Evolutionary conservation across 257 asterid genomes (phyloP), one percentile per base, ranked within the genome.

Genomic region (Echites panduratus): DNA sequence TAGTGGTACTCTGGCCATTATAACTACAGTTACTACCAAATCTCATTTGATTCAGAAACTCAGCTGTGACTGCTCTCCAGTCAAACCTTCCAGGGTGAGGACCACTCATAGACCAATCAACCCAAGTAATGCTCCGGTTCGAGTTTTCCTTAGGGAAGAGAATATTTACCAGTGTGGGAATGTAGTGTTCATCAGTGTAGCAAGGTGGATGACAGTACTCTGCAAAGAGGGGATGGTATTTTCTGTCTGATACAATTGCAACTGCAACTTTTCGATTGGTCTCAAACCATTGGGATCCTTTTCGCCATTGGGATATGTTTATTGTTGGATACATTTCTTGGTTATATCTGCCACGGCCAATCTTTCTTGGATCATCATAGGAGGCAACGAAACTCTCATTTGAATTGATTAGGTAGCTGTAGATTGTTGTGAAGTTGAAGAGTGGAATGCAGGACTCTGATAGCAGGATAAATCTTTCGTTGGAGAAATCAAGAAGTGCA

Each of bases 401-500:
- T 48, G 80, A 70, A 19, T 71, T 38, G 8, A 63, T 69, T 16
- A 76, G 73, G 70, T 71, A 77, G 20, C 9, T 53, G 35, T 77
- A 65, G 20, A 71, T 12, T 53, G 77, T 71, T 5, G 80, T 77
- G 76, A 77, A 77, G 73, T 77, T 77, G 73, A 70, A 71, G 56
- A 77, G 59, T 2, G 73, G 76, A 43, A 77, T 64, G 73, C 80
- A 86, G 0, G 88, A 74, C 68, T 88, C 89, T 0, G 88, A 88
- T 6, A 88, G 72, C 4, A 85, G 73, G 4, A 85, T 79, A 24
- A 88, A 88, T 19, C 85, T 75, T 74, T 79, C 80, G 66, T 88
- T 88, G 7, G 89, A 75, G 17, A 66, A 17, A 41, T 87, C 90
- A 9, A 87, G 87, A 24, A 88, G 68, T 0, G 93, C 90, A 63